Conservation (phyloP, 108 stramenopile genomes). For the Fragilaria crotonensis region DNA sequence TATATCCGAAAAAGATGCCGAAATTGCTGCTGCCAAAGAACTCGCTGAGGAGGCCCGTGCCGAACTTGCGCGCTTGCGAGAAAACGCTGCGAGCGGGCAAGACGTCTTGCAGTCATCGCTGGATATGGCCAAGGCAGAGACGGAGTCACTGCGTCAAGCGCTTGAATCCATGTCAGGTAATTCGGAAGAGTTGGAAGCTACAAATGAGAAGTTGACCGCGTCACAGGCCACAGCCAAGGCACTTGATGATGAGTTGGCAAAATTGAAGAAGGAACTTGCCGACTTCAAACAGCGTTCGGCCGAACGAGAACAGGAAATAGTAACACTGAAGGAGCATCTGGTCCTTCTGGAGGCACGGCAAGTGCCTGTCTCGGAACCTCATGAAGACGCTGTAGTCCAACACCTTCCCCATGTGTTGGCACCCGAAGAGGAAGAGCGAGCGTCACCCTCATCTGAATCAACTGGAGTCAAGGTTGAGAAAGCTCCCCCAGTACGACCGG, state of each 20-base stretch:
- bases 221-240: background rate
- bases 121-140: background rate
- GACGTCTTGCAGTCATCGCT: background rate
- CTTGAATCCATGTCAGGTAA: background rate
- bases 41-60: background rate
- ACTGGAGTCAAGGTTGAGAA: constrained; percentile 25
- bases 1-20: background rate
- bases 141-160: background rate
- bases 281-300: background rate
- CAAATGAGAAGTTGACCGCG: background rate
- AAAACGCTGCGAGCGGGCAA: too few species aligned
- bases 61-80: background rate
- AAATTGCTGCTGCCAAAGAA: constrained; percentile 2
- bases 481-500: constrained; percentile 1
- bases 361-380: too few species aligned
- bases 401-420: too few species aligned
- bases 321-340: background rate
- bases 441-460: constrained; percentile 13
- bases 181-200: background rate
- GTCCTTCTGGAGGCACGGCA: constrained; percentile 17
- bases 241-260: constrained; percentile 1
- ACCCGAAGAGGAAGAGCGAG: too few species aligned
- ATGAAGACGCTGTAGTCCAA: too few species aligned
- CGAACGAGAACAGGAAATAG: background rate
- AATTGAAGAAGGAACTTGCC: constrained; percentile 3